Base-by-base conservation (phyloP, 106 monocot genomes). In the Agapanthus africanus region DNA sequence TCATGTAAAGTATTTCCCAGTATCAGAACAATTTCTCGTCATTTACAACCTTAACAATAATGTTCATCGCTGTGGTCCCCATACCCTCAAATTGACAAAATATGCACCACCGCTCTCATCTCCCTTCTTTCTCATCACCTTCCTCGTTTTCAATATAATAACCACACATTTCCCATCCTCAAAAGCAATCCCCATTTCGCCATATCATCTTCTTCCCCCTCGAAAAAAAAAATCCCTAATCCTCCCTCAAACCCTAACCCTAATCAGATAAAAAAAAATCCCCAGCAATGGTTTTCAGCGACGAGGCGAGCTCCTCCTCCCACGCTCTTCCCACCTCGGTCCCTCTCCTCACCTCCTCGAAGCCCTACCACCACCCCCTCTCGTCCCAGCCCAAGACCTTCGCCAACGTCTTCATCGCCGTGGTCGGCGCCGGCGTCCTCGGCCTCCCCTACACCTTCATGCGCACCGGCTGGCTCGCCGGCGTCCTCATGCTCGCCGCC, bases 321-420 rank as follows among this genome's bases (percentile, higher is more conserved):
- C 21, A 74, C 41, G 30, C 52, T 33, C 59, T 74, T 0, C 74
- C 74, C 7, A 73, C 50, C 16, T 11, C 23, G n/a, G 27, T 19
- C 33, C 30, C 36, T 10, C 50, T 21, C 4, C 7, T 54, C 70
- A 50, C 21, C 36, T 27, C 30, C 14, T 4, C 49, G 37, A 41
- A 40, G 40, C 23, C 70, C 68, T 71, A 56, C 59, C n/a, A n/a
- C n/a, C n/a, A n/a, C n/a, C n/a, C n/a, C n/a, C 87, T 87, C 27
- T 90, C 94, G 14, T 94, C 94, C 10, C 90, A 90, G 66, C 69
- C 90, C 46, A 94, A 87, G 75, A 90, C 94, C 25, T 90, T 94
- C 80, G 94, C 94, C 37, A 94, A 94, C 82, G 90, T 94, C 23
- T 94, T 94, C 90, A 94, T 94, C 72, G 78, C 94, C 50, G 83